Base-by-base conservation (phyloP, 768 basidiomycete species). In the Tulasnella sp. region DNA sequence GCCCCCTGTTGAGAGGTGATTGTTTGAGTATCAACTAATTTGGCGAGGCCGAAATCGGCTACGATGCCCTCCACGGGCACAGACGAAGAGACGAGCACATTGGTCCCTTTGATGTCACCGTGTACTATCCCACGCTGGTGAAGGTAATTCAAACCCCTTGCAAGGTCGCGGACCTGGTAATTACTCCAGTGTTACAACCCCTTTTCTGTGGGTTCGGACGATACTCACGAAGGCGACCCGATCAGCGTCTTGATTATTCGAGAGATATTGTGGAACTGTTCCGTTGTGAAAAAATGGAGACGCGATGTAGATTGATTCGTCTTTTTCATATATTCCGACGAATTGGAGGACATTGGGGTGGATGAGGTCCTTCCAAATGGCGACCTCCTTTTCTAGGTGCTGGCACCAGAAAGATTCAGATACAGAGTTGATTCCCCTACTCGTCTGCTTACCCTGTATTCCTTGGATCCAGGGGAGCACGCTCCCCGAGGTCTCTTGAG, bases 51-150 rank as follows among this genome's bases (percentile, higher is more conserved):
- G 44, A 74, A 74, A 36, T 74, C 73, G 73, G 39, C 38, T 9
- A 74, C 73, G 14, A 68, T 14, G 62, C 62, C 62, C 39, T 46
- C 39, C n/a, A 74, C 73, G 8, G 38, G 73, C 12, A 40, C 16
- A 8, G 38, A 27, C 12, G 44, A 46, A 21, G 73, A 40, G 9
- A 74, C 73, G 10, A 74, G 44, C 3, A 74, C 12, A 31, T 74
- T 74, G 31, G 39, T 74, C 38, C 39, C 73, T 74, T 74, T 74
- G 18, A 74, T 74, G 27, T 74, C 73, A n/a, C 73, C 73, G 9
- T 74, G 73, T 14, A 74, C 44, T 40, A 74, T 74, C 2, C 73
- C 39, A 14, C 44, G 31, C 38, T 74, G 39, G 38, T 74, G 73
- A 34, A 74, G 73, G 44, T 40, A 74, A 40, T 40, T 34, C 4